Evolutionary conservation across 2,329 filamentous ascomycete species (phyloP), one percentile per base, ranked within the genome.

Genomic region (Sporothrix schenckii): DNA sequence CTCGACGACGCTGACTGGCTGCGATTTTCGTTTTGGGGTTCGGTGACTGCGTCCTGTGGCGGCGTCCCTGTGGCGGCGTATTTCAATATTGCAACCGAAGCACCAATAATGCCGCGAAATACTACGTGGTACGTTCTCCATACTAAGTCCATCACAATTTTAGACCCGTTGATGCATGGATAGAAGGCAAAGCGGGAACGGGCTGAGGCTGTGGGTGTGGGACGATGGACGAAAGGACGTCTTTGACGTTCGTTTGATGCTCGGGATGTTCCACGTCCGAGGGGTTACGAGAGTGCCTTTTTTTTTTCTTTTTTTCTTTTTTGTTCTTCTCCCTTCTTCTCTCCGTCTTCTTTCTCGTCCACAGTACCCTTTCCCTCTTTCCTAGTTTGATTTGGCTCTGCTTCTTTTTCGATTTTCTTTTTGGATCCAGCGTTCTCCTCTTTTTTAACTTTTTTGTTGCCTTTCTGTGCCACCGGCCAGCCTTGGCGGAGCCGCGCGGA

Each of bases 301-400:
- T 13, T 58, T 16, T 27, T 34, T 7, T 58, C 3, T 30, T 30
- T 30, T 34, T 34, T 9, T 34, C 9, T 34, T 34, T 34, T 13
- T 58, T 1, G 11, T 16, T 27, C 19, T 16, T 58, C 24, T 24
- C 24, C 24, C 24, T 24, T 24, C 24, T 2, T 24, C 24, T 24
- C 24, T 24, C 24, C 24, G 24, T 24, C 24, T 24, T 24, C 24
- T 24, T 24, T 24, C 24, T 24, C 7, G 34, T 34, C 34, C 34
- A 3, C 34, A 9, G 6, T 34, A 34, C n/a, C 24, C 44, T 13
- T 16, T 24, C 1, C 39, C 21, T 50, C 44, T 50, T 66, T 27
- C 60, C 60, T 63, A 49, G 41, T 63, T 63, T 47, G 41, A 49
- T 27, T 49, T 30, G 21, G 13, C n/a, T 21, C 16, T n/a, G n/a